phyloP scores from a whole-genome alignment of 352 stramenopile genomes.

The Globisporangium cystogenes region DNA sequence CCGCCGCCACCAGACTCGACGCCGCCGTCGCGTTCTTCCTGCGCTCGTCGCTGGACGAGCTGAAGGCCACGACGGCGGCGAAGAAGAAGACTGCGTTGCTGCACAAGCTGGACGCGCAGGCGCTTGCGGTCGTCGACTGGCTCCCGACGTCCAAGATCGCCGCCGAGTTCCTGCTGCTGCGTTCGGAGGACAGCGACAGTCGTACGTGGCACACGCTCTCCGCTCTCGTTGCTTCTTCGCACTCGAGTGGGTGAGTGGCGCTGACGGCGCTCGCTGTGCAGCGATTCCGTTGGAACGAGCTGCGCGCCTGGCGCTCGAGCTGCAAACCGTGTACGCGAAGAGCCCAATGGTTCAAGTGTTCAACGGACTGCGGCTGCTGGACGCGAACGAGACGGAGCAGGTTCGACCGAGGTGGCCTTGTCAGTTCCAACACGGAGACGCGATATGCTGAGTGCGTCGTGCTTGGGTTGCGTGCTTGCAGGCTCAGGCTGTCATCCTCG shows the following conservation, averaged over 20 bases:
- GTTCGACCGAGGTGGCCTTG: constrained; percentile 12
- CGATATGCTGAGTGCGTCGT: background rate
- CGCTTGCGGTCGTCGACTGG: constrained; percentile 41
- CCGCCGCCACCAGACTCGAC: constrained; percentile 31
- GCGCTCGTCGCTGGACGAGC: constrained; percentile 47
- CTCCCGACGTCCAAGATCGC: constrained; percentile 54
- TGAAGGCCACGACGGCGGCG: constrained; percentile 27
- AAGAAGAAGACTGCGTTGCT: constrained; percentile 30
- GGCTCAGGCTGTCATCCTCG: constrained; percentile 39
- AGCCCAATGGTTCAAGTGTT: constrained; percentile 52
- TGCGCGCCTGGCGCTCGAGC: constrained; percentile 17
- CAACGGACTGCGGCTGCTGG: constrained; percentile 22
- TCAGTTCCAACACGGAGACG: background rate
- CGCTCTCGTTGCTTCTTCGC: background rate
- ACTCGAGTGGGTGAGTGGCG: no score
- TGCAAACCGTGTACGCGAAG: constrained; percentile 27
- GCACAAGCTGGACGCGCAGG: constrained; percentile 42
- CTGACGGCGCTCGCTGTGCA: constrained; percentile 9
- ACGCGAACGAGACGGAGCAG: constrained; percentile 21
- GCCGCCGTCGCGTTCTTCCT: constrained; percentile 61
- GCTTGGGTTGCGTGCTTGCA: constrained; percentile 12
- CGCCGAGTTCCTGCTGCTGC: constrained; percentile 62
- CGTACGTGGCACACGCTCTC: constrained; percentile 30
- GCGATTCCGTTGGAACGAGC: constrained; percentile 30
- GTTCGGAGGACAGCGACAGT: constrained; percentile 63